Base-by-base conservation (phyloP, 352 stramenopile species). In the Globisporangium apiculatum region DNA sequence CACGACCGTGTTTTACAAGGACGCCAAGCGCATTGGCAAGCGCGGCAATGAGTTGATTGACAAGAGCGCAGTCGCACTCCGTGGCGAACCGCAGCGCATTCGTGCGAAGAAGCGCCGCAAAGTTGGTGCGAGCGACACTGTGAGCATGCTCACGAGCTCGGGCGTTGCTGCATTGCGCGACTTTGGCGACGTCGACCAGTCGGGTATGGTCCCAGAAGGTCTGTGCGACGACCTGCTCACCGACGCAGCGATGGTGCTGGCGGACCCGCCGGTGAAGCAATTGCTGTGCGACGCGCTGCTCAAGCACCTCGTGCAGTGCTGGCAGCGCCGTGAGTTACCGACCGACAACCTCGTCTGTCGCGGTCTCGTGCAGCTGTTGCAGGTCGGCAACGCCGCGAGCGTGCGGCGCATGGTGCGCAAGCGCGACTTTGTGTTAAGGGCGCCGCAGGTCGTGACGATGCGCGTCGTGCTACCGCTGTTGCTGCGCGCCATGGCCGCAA, bases 1-100 rank as follows among this genome's bases (percentile, higher is more conserved):
- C 53, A 87, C 79, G 37, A 94, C 86, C 2, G 83, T 95, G 15
- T 95, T 92, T 58, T 91, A 91, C 65, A 95, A 94, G 48, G 83
- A 95, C 73, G 86, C 71, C 52, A 95, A 95, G 59, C 79, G 85
- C 45, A 68, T 95, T 15, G 79, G 81, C 24, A 95, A 93, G 66
- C 75, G 83, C n/a, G 84, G 85, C 24, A 68, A 76, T 35, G 83
- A 88, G 51, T 62, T 91, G n/a, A 84, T 95, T 46, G 81, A 91
- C 42, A 83, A 84, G 65, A 78, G 84, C 54, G 67, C 73, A 40
- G 55, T 66, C 11, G 72, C 75, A 37, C 58, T 92, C n/a, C 78
- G 77, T 52, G 83, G 83, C 5, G 78, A 87, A 41, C 83, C 83
- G 3, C 80, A 91, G 49, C 72, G 79, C 17, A 89, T 92, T 47